Conservation (phyloP, 305 asterid genomes). For the Fraxinus latifolia region DNA sequence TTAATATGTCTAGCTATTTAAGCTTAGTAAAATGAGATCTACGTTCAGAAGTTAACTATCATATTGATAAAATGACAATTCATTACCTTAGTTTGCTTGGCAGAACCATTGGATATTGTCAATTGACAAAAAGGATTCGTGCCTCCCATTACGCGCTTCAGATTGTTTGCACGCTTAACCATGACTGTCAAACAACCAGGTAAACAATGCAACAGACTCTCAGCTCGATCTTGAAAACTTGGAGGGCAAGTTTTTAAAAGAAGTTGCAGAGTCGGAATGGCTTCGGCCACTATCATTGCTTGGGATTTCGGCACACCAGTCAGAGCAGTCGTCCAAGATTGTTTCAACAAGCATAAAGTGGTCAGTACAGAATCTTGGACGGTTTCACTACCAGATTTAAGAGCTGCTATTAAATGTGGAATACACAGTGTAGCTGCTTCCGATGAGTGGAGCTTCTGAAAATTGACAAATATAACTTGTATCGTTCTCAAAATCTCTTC, state of each 20-base stretch:
- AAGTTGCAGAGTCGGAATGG: slow-evolving; percentile 71
- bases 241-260: slow-evolving; percentile 65
- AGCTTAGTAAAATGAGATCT: background rate
- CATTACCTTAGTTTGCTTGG: slow-evolving; percentile 73
- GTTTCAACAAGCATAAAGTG: slow-evolving; percentile 66
- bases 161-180: slow-evolving; percentile 60
- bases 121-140: slow-evolving; percentile 71
- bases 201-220: slow-evolving; percentile 60
- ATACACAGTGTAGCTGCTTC: slow-evolving; percentile 79
- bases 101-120: slow-evolving; percentile 62
- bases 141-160: slow-evolving; percentile 70
- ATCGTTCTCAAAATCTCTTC: slow-evolving; percentile 76
- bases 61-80: background rate
- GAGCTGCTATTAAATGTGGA: slow-evolving; percentile 70
- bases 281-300: slow-evolving; percentile 76
- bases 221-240: slow-evolving; percentile 67
- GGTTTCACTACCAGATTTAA: slow-evolving; percentile 61
- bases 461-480: slow-evolving; percentile 66
- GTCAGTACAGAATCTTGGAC: slow-evolving; percentile 66
- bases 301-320: slow-evolving; percentile 69
- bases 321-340: slow-evolving; percentile 71
- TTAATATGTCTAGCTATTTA: background rate
- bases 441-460: slow-evolving; percentile 69
- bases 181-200: slow-evolving; percentile 87
- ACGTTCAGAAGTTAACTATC: background rate